Percentiles rank a stretch among this genome's conserved stretches.
These are phyloP conservation scores for Parascedosporium putredinis DNA, from an alignment of 2,329 filamentous ascomycete genomes.

Conservation along the genomic window DNA sequence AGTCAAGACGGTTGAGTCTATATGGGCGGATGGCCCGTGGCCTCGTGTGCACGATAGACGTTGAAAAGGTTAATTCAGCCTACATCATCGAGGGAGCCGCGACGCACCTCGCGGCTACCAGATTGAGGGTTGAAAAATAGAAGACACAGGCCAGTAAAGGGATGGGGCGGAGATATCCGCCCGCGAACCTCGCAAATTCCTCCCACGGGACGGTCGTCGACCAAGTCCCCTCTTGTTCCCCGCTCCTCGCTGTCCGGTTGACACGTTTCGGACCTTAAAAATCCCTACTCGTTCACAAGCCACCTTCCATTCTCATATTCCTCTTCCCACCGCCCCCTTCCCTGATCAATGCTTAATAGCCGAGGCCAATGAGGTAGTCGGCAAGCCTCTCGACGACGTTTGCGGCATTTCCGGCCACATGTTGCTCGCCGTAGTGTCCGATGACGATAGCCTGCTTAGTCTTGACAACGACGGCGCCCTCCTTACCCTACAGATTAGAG, in stretches of 20 bases:
- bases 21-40: no score
- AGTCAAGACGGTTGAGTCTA: no score
- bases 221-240: no score
- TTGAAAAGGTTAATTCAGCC: not conserved
- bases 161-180: not conserved
- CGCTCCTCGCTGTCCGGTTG: no score
- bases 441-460: conserved; percentile 82
- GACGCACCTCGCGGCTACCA: no score
- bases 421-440: conserved; percentile 68
- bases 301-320: not conserved
- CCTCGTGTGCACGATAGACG: not conserved
- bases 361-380: conserved; percentile 72
- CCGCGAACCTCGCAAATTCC: not conserved
- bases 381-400: conserved; percentile 72
- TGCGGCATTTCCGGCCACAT: conserved; percentile 65
- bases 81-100: no score
- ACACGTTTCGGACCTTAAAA: no score
- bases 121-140: not conserved
- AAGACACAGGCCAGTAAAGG: not conserved
- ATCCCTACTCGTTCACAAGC: no score
- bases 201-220: no score
- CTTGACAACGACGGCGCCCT: conserved; percentile 43
- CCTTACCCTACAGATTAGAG: conserved; percentile 4
- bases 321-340: not conserved
- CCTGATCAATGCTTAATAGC: conserved; percentile 49